Evolutionary conservation across 2,329 filamentous ascomycete genomes (phyloP), one percentile per base, ranked within the genome.

Genomic region (Talaromyces marneffei): DNA sequence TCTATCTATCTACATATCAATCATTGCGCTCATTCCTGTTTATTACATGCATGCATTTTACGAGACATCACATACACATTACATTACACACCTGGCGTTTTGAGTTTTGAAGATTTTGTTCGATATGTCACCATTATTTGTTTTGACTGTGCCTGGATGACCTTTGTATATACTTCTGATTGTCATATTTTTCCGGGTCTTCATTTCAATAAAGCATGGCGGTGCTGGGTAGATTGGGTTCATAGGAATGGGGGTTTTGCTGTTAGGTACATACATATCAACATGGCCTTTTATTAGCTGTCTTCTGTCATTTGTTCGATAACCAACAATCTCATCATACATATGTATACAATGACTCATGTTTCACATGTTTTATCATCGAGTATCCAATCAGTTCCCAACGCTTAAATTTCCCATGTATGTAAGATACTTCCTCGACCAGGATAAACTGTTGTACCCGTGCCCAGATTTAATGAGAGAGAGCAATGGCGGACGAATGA

Each of bases 21-120:
- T 10, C 35, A 55, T 55, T 39, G 33, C 14, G 35, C 33, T 18
- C n/a, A 7, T 37, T 39, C 23, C 20, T 12, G 20, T 27, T 39
- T 40, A 14, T 39, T 40, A 14, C 52, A 55, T 55, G 52, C 52
- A 55, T 55, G 52, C 52, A 55, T 55, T 37, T 39, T 9, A 48
- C 23, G 44, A 48, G 25, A 48, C 44, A 48, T 48, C 42, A n/a
- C 44, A 48, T 48, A 53, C 50, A 53, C 50, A 46, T 46, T 46
- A 16, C 39, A 52, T 52, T 33, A 44, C 40, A 48, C 44, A 29
- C 44, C 8, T 4, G 44, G 44, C 44, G 44, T 48, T 48, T 14
- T 44, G 40, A 20, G 20, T 10, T 40, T 10, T 44, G 40, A 16
- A 14, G 9, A n/a, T n/a, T 4, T 7, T 48, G 23, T 29, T 29